These are phyloP conservation scores for Epichloe coenophiala DNA, from an alignment of 2,329 filamentous ascomycete genomes.

Conservation along the genomic window DNA sequence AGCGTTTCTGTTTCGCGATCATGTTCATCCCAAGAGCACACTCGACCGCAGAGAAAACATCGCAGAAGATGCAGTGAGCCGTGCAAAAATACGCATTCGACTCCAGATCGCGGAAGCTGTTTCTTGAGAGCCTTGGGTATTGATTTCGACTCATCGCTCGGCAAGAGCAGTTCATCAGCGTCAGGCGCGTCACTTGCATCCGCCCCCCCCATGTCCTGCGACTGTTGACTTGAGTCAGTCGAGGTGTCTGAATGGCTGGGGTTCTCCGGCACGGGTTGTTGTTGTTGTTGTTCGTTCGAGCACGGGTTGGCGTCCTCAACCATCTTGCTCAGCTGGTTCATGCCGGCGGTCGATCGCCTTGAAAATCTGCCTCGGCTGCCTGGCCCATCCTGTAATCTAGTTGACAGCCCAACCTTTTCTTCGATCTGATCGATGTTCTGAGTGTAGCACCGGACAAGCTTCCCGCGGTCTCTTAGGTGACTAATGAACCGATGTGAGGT, in stretches of 20 bases:
- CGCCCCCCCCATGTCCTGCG: conserved; percentile 1
- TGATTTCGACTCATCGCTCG: conserved; percentile 9
- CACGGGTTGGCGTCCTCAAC: conserved; percentile 18
- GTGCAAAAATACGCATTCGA: conserved; percentile 58
- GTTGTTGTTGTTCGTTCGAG: conserved; percentile 6
- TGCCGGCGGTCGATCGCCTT: conserved; percentile 27
- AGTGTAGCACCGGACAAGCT: conserved; percentile 58
- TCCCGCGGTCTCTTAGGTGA: conserved; percentile 51
- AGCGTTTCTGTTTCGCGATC: conserved; percentile 42
- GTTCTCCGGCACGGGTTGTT: conserved; percentile 6
- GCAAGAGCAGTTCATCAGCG: conserved; percentile 9
- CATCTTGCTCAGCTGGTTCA: conserved; percentile 22
- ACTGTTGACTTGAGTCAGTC: conserved; percentile 5
- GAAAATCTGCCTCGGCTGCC: conserved; percentile 49
- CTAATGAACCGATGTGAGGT: conserved; percentile 56
- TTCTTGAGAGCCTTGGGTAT: conserved; percentile 8
- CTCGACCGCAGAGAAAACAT: conserved; percentile 47
- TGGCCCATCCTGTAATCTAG: conserved; percentile 45
- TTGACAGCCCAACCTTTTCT: conserved; percentile 53
- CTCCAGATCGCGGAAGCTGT: conserved; percentile 27
- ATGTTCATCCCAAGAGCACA: conserved; percentile 46
- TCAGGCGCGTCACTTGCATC: conserved; percentile 6
- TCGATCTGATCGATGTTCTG: conserved; percentile 67
- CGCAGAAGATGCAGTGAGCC: conserved; percentile 52
- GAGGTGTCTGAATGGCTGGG: conserved; percentile 1